These are phyloP conservation scores for Agaricus sinodeliciosus DNA, from an alignment of 768 basidiomycete genomes.

Conservation along the genomic window DNA sequence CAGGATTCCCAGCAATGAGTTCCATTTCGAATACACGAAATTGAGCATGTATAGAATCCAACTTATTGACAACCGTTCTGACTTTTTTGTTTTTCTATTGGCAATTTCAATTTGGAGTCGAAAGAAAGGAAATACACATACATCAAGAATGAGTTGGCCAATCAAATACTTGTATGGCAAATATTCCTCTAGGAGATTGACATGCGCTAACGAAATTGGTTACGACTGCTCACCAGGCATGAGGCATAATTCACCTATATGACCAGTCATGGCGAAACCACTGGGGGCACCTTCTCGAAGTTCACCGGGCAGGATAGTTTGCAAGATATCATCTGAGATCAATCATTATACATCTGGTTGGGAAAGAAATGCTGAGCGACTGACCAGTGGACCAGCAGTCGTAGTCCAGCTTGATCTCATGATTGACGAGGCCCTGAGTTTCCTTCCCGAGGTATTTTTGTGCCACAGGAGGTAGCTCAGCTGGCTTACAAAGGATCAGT, in stretches of 20 bases:
- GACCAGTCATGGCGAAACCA: constrained; percentile 84
- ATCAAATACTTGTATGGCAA: constrained; percentile 87
- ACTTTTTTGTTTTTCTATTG: constrained; percentile 78
- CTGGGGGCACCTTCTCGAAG: constrained; percentile 75
- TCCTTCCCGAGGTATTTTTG: constrained; percentile 50
- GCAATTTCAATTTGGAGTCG: constrained; percentile 1
- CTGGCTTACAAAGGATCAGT: constrained; percentile 45
- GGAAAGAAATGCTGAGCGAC: background rate
- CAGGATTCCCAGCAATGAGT: constrained; percentile 82
- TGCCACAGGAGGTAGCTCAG: constrained; percentile 54
- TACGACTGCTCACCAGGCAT: background rate
- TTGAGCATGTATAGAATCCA: constrained; percentile 75
- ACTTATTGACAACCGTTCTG: constrained; percentile 91
- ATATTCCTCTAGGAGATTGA: constrained; percentile 89
- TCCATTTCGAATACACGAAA: constrained; percentile 98
- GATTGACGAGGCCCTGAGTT: constrained; percentile 46
- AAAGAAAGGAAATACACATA: constrained; percentile 27
- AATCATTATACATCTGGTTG: background rate
- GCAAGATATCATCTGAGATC: constrained; percentile 74
- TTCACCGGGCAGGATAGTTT: constrained; percentile 73
- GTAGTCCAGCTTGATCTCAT: constrained; percentile 67
- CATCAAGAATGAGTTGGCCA: constrained; percentile 89
- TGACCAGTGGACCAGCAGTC: constrained; percentile 85
- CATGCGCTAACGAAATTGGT: constrained; percentile 53
- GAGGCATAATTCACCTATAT: constrained; percentile 64